Percentiles rank a stretch among this genome's conserved stretches.
Evolutionary conservation across 2,329 filamentous ascomycete species (phyloP).

Genomic region (Cladophialophora bantiana): DNA sequence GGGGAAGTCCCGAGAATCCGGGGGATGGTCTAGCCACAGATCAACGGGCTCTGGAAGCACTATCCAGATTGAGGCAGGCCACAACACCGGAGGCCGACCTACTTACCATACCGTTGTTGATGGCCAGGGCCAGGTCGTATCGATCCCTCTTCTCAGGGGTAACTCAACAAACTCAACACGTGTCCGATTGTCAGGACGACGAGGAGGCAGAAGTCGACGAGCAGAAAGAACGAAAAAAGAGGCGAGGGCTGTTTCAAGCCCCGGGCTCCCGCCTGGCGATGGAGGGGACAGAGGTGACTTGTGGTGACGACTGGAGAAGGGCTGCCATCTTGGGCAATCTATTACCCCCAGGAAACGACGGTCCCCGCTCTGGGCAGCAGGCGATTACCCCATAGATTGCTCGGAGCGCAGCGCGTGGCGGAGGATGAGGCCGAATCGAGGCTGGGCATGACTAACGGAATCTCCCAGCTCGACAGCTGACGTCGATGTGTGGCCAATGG

Average conservation of each 20-base stretch:
- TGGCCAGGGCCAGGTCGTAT: slow-evolving; percentile 10
- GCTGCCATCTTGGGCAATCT: slow-evolving; percentile 39
- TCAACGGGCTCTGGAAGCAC: slow-evolving; percentile 6
- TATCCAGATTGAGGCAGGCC: slow-evolving; percentile 18
- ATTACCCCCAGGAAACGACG: slow-evolving; percentile 47
- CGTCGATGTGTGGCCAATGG: slow-evolving; percentile 21
- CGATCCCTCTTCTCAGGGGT: slow-evolving; percentile 18
- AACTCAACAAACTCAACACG: slow-evolving; percentile 2
- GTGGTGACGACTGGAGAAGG: slow-evolving; percentile 19
- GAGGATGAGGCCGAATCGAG: slow-evolving; percentile 25
- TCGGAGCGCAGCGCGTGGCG: slow-evolving; percentile 27
- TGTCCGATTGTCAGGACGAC: slow-evolving; percentile 16
- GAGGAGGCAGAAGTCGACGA: neutral
- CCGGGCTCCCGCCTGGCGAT: neutral
- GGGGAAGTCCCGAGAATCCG: slow-evolving; percentile 30
- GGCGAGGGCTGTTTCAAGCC: neutral
- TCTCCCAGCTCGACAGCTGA: slow-evolving; percentile 11
- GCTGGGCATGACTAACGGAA: slow-evolving; percentile 37
- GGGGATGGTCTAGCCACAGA: slow-evolving; percentile 18
- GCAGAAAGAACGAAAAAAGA: neutral
- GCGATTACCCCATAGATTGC: slow-evolving; percentile 39
- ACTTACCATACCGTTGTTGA: neutral
- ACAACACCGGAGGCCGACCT: neutral
- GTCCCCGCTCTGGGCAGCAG: slow-evolving; percentile 24
- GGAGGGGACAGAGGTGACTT: neutral